phyloP scores from a whole-genome alignment of 179 eudicot genomes.

The Camellia oleifera region DNA sequence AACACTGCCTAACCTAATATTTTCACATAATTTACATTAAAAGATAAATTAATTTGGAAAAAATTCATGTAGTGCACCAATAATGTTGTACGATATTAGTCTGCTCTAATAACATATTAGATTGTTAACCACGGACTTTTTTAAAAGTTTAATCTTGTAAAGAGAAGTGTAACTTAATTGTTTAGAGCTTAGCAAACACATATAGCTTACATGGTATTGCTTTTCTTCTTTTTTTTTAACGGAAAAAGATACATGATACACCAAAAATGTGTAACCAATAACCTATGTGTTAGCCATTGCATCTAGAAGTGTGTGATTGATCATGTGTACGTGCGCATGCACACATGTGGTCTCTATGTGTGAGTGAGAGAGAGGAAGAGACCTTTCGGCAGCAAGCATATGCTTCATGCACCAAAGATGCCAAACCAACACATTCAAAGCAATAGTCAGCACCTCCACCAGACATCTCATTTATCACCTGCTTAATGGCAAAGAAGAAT shows the following conservation, averaged over 20 bases:
- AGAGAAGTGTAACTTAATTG: neutral
- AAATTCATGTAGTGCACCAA: neutral
- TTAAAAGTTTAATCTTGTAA: neutral
- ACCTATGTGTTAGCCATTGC: neutral
- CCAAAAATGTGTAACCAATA: neutral
- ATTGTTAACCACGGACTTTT: neutral
- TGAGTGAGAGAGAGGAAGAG: neutral
- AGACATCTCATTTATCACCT: conserved; percentile 68
- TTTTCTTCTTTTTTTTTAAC: neutral
- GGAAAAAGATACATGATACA: neutral
- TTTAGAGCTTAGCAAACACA: neutral
- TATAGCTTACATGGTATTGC: neutral
- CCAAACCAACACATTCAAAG: conserved; percentile 85
- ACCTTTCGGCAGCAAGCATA: conserved; percentile 75
- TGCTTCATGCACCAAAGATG: conserved; percentile 79
- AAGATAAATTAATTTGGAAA: neutral
- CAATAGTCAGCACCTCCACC: conserved; percentile 93
- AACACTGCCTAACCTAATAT: no score
- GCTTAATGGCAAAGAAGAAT: neutral
- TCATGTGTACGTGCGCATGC: neutral
- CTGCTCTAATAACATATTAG: neutral
- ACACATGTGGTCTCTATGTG: neutral
- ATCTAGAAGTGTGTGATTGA: neutral
- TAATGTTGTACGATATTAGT: neutral
- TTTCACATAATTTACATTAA: neutral